Base-by-base conservation (phyloP, 1,284 basidiomycete genomes). In the Rhodotorula glutinis region DNA sequence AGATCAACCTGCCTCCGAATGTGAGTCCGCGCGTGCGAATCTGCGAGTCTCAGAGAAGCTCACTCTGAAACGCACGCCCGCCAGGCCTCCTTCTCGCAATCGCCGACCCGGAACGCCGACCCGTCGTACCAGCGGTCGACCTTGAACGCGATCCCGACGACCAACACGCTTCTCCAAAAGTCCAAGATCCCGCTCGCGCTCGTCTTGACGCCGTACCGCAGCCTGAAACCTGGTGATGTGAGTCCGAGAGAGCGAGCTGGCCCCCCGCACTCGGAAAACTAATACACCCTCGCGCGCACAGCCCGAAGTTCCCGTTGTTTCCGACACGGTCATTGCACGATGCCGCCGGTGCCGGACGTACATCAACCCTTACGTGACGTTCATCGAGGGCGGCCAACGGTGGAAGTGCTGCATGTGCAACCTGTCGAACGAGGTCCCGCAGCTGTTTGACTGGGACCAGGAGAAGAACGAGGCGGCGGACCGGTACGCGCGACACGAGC, bases 381-480 rank as follows among this genome's bases (percentile, higher is more conserved):
- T 98, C 79, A 93, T 97, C 77, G 96, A 99, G 78, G 93, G 93
- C 69, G 96, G 96, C 44, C 94, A 93, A 80, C 86, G 94, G 83
- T 98, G 96, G 96, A 91, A 96, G 79, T 99, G 96, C 80, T 97
- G 92, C 82, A 94, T 98, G 92, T 99, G 96, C 81, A 92, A 90
- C 76, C 88, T 98, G 85, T 91, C 91, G 66, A 99, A 99, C 79
- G 96, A 99, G 80, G 95, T 98, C 1, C 96, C 96, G 13, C 94
- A 98, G 78, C 83, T 97, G 62, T 98, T 98, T 77, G 96, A 99
- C 79, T 99, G 95, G 94, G 91, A 98, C 79, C 91, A 93, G 78
- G 85, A 84, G 66, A 88, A 87, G 73, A 97, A 96, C 78, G 89
- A 92, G 80, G 94, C 94, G 21, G 93, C 91, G 11, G 95, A 99